A percentile compares a stretch with the other conserved stretches of the same genome.
Conservation (phyloP, 2,329 filamentous ascomycete genomes). For the Pyrenophora tritici-repentis region DNA sequence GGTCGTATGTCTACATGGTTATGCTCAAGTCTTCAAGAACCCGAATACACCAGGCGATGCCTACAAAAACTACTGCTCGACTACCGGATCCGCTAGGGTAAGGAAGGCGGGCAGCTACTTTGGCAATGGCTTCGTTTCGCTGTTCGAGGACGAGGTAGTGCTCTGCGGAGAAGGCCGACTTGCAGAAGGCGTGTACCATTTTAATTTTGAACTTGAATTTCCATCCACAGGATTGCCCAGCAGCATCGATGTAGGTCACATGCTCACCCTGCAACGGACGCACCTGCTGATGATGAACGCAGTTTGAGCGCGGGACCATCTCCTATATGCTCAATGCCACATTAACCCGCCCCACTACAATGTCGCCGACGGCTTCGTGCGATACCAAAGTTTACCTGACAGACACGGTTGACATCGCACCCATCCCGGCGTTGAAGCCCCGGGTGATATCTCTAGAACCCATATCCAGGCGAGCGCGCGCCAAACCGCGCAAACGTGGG, state of each 20-base stretch:
- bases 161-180: constrained; percentile 78
- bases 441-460: constrained; percentile 87
- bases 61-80: constrained; percentile 54
- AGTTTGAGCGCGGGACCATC: constrained; percentile 96
- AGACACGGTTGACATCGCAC: constrained; percentile 83
- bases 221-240: constrained; percentile 75
- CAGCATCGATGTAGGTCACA: constrained; percentile 81
- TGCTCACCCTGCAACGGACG: constrained; percentile 6
- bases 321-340: constrained; percentile 90
- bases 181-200: constrained; percentile 76
- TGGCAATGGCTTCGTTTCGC: constrained; percentile 76
- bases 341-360: constrained; percentile 84
- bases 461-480: constrained; percentile 71
- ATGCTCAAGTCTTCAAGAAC: constrained; percentile 77
- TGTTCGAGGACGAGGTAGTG: constrained; percentile 82
- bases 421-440: constrained; percentile 73
- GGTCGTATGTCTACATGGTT: constrained; percentile 77
- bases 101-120: constrained; percentile 63
- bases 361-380: constrained; percentile 77
- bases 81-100: constrained; percentile 60
- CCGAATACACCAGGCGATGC: constrained; percentile 64
- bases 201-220: constrained; percentile 75
- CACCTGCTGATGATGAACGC: constrained; percentile 28
- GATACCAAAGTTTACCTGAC: constrained; percentile 79
- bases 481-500: constrained; percentile 54